Conservation (phyloP, 2,329 filamentous ascomycete genomes). For the Aureobasidium melanogenum region DNA sequence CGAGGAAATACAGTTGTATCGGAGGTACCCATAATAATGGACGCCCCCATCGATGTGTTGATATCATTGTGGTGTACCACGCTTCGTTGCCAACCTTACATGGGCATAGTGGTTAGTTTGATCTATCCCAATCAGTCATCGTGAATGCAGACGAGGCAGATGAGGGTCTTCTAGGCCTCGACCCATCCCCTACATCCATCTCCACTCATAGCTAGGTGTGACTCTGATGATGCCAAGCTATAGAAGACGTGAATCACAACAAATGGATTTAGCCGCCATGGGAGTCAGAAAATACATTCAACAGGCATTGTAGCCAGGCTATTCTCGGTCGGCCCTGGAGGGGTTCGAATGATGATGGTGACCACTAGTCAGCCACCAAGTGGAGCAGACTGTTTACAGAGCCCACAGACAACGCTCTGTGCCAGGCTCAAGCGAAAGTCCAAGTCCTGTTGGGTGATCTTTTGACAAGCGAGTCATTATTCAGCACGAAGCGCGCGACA, state of each 20-base stretch:
- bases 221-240: too few relatives aligned
- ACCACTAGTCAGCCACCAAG: neutral
- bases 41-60: constrained; percentile 23
- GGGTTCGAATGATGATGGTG: neutral
- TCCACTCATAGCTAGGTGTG: neutral
- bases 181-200: constrained; percentile 22
- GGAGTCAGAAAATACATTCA: neutral
- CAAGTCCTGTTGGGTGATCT: neutral
- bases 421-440: neutral
- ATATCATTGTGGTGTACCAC: constrained; percentile 17
- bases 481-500: neutral
- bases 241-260: neutral
- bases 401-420: neutral
- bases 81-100: constrained; percentile 20
- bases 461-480: neutral
- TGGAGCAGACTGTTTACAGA: neutral
- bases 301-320: neutral
- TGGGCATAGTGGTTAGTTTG: constrained; percentile 22
- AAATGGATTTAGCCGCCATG: neutral
- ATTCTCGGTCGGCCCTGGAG: neutral
- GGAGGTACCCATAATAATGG: neutral
- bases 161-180: constrained; percentile 46
- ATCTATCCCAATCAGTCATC: constrained; percentile 23
- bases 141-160: constrained; percentile 26
- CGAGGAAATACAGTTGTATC: constrained; percentile 19